Evolutionary conservation across 2,329 filamentous ascomycete species (phyloP).

Genomic region (Biscogniauxia mediterranea): DNA sequence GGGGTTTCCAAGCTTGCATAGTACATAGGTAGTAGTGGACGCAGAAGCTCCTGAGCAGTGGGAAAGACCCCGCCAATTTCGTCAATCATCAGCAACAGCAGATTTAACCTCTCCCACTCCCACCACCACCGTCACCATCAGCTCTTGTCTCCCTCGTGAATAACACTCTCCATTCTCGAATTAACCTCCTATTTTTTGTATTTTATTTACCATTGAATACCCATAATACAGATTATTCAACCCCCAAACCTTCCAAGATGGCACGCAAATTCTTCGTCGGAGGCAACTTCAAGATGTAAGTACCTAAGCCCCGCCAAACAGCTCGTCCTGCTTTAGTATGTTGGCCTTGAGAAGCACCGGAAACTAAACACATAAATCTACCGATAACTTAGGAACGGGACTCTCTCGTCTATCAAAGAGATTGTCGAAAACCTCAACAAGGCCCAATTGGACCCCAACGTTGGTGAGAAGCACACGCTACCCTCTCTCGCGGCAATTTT

Average conservation of each 20-base stretch:
- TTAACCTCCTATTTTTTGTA: background rate
- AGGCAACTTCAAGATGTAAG: constrained; percentile 99
- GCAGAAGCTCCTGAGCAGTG: background rate
- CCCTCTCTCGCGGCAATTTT: background rate
- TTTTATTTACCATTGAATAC: background rate
- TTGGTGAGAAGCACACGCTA: constrained; percentile 52
- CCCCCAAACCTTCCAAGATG: constrained; percentile 60
- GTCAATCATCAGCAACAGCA: background rate
- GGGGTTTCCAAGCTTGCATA: background rate
- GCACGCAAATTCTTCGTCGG: constrained; percentile 96
- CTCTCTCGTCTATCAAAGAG: constrained; percentile 80
- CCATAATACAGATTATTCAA: background rate
- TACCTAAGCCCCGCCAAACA: constrained; percentile 27
- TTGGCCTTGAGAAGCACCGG: constrained; percentile 11
- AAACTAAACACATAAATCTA: constrained; percentile 14
- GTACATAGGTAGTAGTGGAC: background rate
- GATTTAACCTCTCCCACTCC: background rate
- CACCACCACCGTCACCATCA: background rate
- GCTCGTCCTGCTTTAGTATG: constrained; percentile 14
- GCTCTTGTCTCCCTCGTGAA: background rate
- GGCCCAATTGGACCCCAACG: constrained; percentile 73
- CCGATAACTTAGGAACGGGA: constrained; percentile 74
- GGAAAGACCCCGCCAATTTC: constrained; percentile 5
- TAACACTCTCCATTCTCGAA: background rate
- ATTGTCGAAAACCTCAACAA: constrained; percentile 89